Conservation (phyloP, 2,329 filamentous ascomycete species). For the Fusarium sp. region DNA sequence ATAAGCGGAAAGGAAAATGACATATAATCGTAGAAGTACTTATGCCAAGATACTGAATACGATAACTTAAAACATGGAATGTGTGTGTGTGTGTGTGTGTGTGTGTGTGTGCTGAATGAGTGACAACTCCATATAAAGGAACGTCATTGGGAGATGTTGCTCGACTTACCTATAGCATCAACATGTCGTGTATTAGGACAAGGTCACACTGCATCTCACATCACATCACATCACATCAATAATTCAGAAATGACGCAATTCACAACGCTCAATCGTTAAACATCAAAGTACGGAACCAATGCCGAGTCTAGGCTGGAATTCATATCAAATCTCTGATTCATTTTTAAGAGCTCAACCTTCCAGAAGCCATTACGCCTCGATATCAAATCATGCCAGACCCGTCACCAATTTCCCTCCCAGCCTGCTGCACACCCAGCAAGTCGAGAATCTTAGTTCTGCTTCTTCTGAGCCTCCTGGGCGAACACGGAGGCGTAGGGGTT, state of each 20-base stretch:
- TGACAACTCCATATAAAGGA: background rate
- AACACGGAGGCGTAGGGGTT: conserved; percentile 98
- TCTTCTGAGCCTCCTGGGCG: conserved; percentile 71
- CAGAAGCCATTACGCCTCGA: conserved; percentile 54
- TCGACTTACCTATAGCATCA: background rate
- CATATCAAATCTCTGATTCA: conserved; percentile 51
- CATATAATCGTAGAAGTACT: background rate
- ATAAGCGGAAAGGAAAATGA: background rate
- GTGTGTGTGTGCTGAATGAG: background rate
- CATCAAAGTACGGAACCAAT: conserved; percentile 27
- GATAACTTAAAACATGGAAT: background rate
- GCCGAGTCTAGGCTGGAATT: conserved; percentile 41
- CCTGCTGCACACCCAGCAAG: conserved; percentile 55
- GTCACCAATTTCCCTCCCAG: conserved; percentile 41
- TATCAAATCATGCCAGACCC: conserved; percentile 51
- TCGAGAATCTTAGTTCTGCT: conserved; percentile 50
- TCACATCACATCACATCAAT: conserved; percentile 10
- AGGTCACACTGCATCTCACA: background rate
- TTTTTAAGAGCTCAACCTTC: conserved; percentile 50
- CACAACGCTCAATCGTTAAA: background rate
- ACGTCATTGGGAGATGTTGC: background rate
- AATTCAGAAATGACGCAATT: background rate
- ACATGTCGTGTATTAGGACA: background rate
- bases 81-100: background rate
- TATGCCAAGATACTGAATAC: background rate